Evolutionary conservation across 2,329 filamentous ascomycete species (phyloP).

Genomic region (Bipolaris gigantea): DNA sequence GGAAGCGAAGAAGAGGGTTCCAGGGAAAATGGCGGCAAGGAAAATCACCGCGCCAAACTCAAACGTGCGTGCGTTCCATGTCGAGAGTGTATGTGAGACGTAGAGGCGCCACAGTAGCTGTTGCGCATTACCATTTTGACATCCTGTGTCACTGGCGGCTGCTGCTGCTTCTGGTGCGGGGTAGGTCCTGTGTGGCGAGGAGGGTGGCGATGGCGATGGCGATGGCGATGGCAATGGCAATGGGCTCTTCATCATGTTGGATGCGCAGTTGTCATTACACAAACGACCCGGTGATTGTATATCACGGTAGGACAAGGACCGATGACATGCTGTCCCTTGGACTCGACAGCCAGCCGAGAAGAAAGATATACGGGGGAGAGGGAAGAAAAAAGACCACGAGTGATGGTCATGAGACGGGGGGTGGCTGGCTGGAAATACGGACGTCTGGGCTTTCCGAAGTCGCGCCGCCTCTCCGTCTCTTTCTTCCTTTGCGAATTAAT

Average conservation of each 20-base stretch:
- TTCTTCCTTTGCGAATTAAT: neutral
- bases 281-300: neutral
- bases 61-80: constrained; percentile 54
- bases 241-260: constrained; percentile 4
- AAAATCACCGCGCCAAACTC: constrained; percentile 56
- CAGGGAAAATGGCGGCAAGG: constrained; percentile 49
- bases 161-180: constrained; percentile 2
- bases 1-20: constrained; percentile 66
- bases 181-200: constrained; percentile 1
- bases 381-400: neutral
- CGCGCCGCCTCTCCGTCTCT: neutral
- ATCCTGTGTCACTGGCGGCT: neutral
- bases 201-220: neutral
- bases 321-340: neutral
- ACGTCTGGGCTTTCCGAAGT: constrained; percentile 6
- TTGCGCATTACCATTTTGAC: constrained; percentile 8
- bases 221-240: neutral
- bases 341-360: neutral
- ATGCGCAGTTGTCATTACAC: neutral
- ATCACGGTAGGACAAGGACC: neutral
- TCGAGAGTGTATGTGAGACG: constrained; percentile 52
- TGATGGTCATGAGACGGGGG: constrained; percentile 20
- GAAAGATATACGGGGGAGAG: neutral
- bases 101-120: constrained; percentile 45
- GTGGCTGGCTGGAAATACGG: constrained; percentile 6